Base-by-base conservation (phyloP, 192 early-diverging fungal genomes). In the Backusella circina region DNA sequence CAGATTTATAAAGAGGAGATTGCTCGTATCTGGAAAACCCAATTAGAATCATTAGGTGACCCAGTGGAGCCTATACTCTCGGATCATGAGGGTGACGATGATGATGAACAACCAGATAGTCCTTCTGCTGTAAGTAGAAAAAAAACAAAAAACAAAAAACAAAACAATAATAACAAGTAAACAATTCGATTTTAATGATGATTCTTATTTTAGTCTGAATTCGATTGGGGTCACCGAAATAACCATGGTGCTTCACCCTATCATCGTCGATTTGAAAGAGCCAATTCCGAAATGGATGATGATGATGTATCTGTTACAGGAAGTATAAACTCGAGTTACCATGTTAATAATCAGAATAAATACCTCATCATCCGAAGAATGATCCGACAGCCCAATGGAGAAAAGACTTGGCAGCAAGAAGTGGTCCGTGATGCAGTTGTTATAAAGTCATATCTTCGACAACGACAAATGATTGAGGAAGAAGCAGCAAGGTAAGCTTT, bases 1-100 rank as follows among this genome's bases (percentile, higher is more conserved):
- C 91, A 94, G 75, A 95, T 96, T 5, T 99, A 99, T 81, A 88
- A 87, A 74, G 93, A 95, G 72, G 97, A 99, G 87, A 96, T 98
- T 71, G 88, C 90, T 26, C 84, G 95, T 21, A 98, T 98, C 61
- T 99, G 97, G 97, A 95, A 93, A 67, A 89, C 92, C 37, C 97
- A 99, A 78, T 89, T 89, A 54, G 67, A 79, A 44, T 83, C 93
- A 1, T 82, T 97, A 38, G 88, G 88, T 30, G 89, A 80, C n/a
- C 69, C 64, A 3, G 74, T 81, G 47, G 90, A 91, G 47, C 85
- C 86, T 28, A 65, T 69, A 13, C 70, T 85, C n/a, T 71, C 83
- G 39, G 83, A 88, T n/a, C 80, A 89, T 39, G 86, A 88, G 13
- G 79, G 82, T 51, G 82, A 77, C 30, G 79, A 78, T 18, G 88